Conservation (phyloP, 1,284 basidiomycete species). For the Apiotrichum gracile region DNA sequence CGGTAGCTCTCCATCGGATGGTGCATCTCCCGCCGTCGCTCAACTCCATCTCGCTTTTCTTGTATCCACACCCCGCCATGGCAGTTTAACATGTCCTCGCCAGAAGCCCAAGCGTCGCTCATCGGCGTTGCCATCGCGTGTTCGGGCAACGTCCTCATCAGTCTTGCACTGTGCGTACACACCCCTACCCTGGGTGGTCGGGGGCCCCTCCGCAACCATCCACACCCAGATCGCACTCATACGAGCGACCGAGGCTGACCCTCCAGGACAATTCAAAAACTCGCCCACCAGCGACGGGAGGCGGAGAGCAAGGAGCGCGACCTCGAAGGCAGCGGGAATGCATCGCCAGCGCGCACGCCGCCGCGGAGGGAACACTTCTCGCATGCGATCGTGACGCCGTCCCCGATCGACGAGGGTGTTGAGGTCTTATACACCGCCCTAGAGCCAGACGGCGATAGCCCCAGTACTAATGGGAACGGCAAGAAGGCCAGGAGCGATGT, state of each 20-base stretch:
- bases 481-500: no score
- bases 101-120: conserved; percentile 48
- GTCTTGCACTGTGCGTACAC: conserved; percentile 60
- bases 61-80: neutral
- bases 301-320: neutral
- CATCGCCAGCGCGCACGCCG: neutral
- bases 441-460: neutral
- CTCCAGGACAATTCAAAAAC: conserved; percentile 70
- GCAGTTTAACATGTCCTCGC: neutral
- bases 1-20: no score
- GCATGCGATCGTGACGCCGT: neutral
- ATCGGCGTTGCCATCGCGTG: conserved; percentile 81
- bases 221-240: no score
- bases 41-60: no score
- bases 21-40: no score
- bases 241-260: no score
- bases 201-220: no score
- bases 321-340: neutral
- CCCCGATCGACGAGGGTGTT: neutral
- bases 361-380: neutral
- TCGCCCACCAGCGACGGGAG: conserved; percentile 65
- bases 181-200: neutral
- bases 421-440: neutral
- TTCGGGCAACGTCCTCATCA: conserved; percentile 80
- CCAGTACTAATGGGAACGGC: no score